These are phyloP conservation scores for Cladosporium sp. DNA, from an alignment of 2,329 filamentous ascomycete genomes.

Conservation along the genomic window DNA sequence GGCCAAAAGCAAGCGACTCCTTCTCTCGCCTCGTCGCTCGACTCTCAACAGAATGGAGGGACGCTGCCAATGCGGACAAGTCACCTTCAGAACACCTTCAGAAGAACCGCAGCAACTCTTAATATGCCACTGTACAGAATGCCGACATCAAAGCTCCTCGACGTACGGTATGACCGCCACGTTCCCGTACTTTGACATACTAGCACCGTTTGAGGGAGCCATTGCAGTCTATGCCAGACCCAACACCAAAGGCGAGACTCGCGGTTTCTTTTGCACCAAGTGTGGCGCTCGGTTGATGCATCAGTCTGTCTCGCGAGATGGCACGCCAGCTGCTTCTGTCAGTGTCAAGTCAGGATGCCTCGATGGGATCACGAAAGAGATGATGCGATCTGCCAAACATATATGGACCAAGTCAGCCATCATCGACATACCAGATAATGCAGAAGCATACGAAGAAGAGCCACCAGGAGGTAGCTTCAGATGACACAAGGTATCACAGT, in stretches of 20 bases:
- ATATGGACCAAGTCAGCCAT: slow-evolving; percentile 12
- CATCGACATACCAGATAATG: slow-evolving; percentile 7
- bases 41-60: slow-evolving; percentile 8
- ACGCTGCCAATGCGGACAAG: slow-evolving; percentile 10
- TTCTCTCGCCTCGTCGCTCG: too few relatives aligned
- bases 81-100: slow-evolving; percentile 10
- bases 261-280: slow-evolving; percentile 8
- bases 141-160: slow-evolving; percentile 13
- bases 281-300: slow-evolving; percentile 10
- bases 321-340: background rate
- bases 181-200: slow-evolving; percentile 10
- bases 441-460: slow-evolving; percentile 7
- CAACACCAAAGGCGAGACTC: background rate
- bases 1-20: too few relatives aligned
- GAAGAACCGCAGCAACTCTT: background rate
- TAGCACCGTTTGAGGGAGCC: background rate
- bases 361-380: slow-evolving; percentile 1
- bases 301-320: slow-evolving; percentile 1
- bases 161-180: slow-evolving; percentile 13
- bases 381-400: slow-evolving; percentile 10
- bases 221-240: slow-evolving; percentile 5
- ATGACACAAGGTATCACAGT: background rate
- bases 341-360: slow-evolving; percentile 8
- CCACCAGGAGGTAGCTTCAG: slow-evolving; percentile 10
- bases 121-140: slow-evolving; percentile 14